These are phyloP conservation scores for Scytalidium lignicola DNA, from an alignment of 2,329 filamentous ascomycete species.

Conservation along the genomic window DNA sequence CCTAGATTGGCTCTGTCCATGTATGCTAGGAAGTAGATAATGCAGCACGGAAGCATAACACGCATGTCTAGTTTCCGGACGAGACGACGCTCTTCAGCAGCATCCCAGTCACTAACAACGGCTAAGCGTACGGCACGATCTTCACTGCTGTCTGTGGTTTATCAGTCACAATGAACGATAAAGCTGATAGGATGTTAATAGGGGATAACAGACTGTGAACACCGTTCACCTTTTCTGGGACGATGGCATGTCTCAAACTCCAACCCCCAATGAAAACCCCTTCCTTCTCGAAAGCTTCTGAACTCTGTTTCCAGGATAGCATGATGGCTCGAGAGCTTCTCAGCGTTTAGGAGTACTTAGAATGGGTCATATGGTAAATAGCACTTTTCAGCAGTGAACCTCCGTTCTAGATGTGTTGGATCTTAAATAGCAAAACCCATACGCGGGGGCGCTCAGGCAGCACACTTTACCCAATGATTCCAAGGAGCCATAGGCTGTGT, in stretches of 20 bases:
- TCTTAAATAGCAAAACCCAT: neutral
- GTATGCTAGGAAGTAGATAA: constrained; percentile 17
- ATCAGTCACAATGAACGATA: neutral
- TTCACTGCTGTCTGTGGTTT: neutral
- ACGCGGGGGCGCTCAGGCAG: neutral
- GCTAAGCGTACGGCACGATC: constrained; percentile 2
- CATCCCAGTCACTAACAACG: constrained; percentile 10
- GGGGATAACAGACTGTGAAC: neutral
- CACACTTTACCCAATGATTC: neutral
- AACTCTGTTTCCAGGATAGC: neutral
- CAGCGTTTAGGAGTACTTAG: neutral
- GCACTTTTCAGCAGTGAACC: neutral
- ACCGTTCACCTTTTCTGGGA: constrained; percentile 1
- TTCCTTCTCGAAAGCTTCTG: constrained; percentile 1
- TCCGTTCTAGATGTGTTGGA: neutral
- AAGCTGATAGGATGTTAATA: neutral
- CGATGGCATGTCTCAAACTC: neutral
- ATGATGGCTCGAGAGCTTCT: neutral
- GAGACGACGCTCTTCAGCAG: constrained; percentile 12
- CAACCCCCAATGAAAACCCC: constrained; percentile 4
- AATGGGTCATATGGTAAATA: neutral
- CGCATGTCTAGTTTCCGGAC: constrained; percentile 16
- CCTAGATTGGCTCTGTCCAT: constrained; percentile 17
- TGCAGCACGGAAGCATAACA: constrained; percentile 10
- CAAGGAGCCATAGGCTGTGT: neutral